Conservation (phyloP, 768 basidiomycete species). For the Tulasnella calospora region DNA sequence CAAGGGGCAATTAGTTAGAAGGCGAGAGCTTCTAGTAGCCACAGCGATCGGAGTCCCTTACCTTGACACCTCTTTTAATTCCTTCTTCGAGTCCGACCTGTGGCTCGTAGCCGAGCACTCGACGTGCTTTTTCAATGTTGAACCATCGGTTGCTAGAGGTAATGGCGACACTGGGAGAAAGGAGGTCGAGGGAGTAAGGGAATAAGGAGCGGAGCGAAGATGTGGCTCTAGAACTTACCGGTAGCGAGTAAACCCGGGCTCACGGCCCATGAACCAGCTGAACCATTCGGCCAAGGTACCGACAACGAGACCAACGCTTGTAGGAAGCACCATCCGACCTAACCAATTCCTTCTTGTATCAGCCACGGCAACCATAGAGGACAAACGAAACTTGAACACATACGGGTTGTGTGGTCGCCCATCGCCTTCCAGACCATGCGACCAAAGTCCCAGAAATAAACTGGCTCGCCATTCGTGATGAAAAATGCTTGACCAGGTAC, state of each 20-base stretch:
- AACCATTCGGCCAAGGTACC: conserved; percentile 71
- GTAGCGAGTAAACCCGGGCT: conserved; percentile 75
- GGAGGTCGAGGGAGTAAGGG: neutral
- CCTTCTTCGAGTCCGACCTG: conserved; percentile 85
- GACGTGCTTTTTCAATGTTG: conserved; percentile 89
- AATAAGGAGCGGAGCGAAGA: neutral
- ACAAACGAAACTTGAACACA: conserved; percentile 42
- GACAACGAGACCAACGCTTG: conserved; percentile 59
- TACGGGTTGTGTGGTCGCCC: conserved; percentile 34
- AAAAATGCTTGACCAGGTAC: conserved; percentile 94
- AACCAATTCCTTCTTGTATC: neutral
- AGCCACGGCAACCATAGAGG: conserved; percentile 38
- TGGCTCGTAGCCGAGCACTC: conserved; percentile 91
- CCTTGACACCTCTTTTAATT: conserved; percentile 69
- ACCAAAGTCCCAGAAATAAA: conserved; percentile 93
- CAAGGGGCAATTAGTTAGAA: neutral
- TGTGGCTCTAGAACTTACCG: conserved; percentile 30
- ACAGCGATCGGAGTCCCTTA: conserved; percentile 32
- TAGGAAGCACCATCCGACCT: conserved; percentile 50
- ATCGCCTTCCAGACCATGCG: conserved; percentile 71
- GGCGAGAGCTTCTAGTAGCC: neutral
- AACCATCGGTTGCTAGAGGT: conserved; percentile 74
- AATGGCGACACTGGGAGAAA: conserved; percentile 54
- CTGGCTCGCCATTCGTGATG: conserved; percentile 94
- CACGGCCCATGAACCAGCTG: conserved; percentile 57